Evolutionary conservation across 805 yeast genomes (phyloP).

Genomic region (Wickerhamomyces strasburgensis): DNA sequence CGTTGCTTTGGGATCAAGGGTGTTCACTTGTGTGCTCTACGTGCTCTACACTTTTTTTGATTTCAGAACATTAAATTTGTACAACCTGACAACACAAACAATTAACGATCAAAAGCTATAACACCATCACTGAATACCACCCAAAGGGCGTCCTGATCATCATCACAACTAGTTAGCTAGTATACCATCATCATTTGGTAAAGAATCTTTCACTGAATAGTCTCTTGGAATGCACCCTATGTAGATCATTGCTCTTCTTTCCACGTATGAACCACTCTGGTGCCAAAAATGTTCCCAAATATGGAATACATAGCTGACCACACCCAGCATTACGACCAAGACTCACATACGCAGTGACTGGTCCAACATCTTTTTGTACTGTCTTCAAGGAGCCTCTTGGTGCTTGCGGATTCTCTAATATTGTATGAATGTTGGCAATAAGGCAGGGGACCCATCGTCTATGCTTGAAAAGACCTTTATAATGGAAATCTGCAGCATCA

Average conservation of each 20-base stretch:
- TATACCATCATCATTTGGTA: too few species aligned
- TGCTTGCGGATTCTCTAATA: slow-evolving; percentile 1
- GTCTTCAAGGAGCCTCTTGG: slow-evolving; percentile 1
- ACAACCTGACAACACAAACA: too few species aligned
- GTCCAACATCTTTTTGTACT: neutral
- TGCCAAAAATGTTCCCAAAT: slow-evolving; percentile 15
- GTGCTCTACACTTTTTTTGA: too few species aligned
- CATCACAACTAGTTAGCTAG: too few species aligned
- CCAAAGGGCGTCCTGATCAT: too few species aligned
- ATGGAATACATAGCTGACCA: slow-evolving; percentile 25
- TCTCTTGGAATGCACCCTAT: neutral
- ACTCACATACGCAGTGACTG: slow-evolving; percentile 12
- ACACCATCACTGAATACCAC: too few species aligned
- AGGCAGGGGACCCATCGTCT: slow-evolving; percentile 14
- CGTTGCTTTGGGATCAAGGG: too few species aligned
- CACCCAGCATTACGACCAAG: slow-evolving; percentile 25
- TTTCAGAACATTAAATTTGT: too few species aligned
- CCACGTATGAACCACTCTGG: slow-evolving; percentile 21
- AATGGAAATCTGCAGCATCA: slow-evolving; percentile 24
- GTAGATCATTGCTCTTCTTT: slow-evolving; percentile 5
- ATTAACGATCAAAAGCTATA: too few species aligned
- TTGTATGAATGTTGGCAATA: slow-evolving; percentile 14
- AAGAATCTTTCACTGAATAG: too few species aligned
- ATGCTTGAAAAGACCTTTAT: slow-evolving; percentile 19
- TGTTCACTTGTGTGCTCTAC: too few species aligned